Evolutionary conservation across 2,329 filamentous ascomycete species (phyloP), one percentile per base, ranked within the genome.

Genomic region (Thelonectria discophora): DNA sequence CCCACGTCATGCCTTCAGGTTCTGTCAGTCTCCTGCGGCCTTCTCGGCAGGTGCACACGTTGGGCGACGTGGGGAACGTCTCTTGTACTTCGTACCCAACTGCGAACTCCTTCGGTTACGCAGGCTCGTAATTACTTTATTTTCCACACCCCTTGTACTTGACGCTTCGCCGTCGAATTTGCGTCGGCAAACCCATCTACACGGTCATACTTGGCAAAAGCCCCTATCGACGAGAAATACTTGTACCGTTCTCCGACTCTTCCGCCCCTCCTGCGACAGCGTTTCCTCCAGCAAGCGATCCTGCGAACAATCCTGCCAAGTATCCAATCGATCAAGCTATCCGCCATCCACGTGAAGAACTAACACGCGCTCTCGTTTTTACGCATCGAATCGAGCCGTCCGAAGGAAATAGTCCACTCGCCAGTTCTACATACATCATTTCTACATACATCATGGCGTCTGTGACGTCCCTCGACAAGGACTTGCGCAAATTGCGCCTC

Each of bases 401-500:
- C 37, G 11, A 43, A 30, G 11, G 11, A 37, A 20, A 48, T 15
- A 24, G 17, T 10, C 13, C 12, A 12, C 27, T 49, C 37, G 12
- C 37, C 37, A n/a, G n/a, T n/a, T n/a, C n/a, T n/a, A n/a, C n/a
- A n/a, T n/a, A n/a, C n/a, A n/a, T n/a, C n/a, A n/a, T n/a, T n/a
- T n/a, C n/a, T 32, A 10, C 40, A 20, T 24, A 13, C 66, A 74
- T 56, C 65, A 98, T 98, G 94, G 94, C 94, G 70, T 97, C 94
- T 40, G 94, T 98, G 32, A 87, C 92, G 66, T 97, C 93, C 65
- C 83, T 99, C 63, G 95, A 98, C 80, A 94, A 94, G 78, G 95
- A 99, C 82, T 85, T 99, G 88, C 92, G 92, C 84, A 93, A 89
- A 77, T 79, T 98, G 85, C 94, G 95, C 78, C 84, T 97, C 72